Percentiles rank a stretch among this genome's conserved stretches.
Evolutionary conservation across 225 moss, liverwort and hornwort genomes (phyloP).

Genomic region (Bryoerythrophyllum caledonicum): DNA sequence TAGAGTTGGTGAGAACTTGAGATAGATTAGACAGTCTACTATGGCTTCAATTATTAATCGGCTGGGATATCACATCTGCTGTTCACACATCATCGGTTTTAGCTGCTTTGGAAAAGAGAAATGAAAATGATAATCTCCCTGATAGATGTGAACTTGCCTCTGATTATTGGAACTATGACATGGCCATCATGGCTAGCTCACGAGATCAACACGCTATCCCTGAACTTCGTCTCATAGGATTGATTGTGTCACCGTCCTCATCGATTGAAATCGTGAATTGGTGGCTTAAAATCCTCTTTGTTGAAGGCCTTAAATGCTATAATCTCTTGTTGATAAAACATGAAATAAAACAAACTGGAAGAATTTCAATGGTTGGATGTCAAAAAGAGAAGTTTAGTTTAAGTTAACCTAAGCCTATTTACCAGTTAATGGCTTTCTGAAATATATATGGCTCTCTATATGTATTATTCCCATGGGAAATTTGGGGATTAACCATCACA

Average conservation of each 20-base stretch:
- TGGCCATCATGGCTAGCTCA: background rate
- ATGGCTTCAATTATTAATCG: background rate
- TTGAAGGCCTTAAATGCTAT: background rate
- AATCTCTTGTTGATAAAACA: too few species aligned
- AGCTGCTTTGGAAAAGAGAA: background rate
- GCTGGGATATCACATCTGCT: background rate
- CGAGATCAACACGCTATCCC: slow-evolving; percentile 19
- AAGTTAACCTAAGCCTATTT: too few species aligned
- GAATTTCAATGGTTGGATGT: too few species aligned
- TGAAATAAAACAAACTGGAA: too few species aligned
- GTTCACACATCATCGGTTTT: background rate
- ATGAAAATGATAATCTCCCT: too few species aligned
- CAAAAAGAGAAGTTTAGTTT: too few species aligned
- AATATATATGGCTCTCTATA: too few species aligned
- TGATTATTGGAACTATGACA: background rate
- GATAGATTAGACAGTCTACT: background rate
- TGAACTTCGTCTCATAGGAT: background rate
- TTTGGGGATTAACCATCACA: background rate
- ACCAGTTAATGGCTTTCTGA: too few species aligned
- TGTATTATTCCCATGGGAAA: too few species aligned
- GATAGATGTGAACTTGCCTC: background rate
- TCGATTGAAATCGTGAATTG: background rate
- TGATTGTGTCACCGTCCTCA: background rate
- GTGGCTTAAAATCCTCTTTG: slow-evolving; percentile 1
- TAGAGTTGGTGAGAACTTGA: background rate